These are phyloP conservation scores for Monosporozyma solicola DNA, from an alignment of 805 yeast genomes.

Conservation along the genomic window DNA sequence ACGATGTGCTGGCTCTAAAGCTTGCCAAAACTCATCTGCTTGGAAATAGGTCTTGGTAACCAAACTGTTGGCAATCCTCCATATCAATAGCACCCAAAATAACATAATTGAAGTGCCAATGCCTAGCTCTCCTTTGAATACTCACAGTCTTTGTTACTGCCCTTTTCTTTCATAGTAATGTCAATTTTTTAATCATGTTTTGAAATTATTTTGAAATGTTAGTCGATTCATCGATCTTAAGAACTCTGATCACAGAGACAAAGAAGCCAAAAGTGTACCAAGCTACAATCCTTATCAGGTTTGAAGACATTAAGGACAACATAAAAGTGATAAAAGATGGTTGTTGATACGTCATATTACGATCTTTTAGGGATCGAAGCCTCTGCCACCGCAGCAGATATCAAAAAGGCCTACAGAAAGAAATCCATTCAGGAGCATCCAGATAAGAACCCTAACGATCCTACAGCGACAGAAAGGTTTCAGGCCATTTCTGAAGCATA, in stretches of 20 bases:
- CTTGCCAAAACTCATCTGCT: slow-evolving; percentile 93
- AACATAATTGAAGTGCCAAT: neutral
- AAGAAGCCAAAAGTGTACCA: neutral
- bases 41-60: slow-evolving; percentile 73
- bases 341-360: slow-evolving; percentile 65
- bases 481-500: slow-evolving; percentile 59
- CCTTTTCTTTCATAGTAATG: neutral
- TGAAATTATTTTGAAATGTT: neutral
- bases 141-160: neutral
- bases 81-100: slow-evolving; percentile 25
- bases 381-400: slow-evolving; percentile 54
- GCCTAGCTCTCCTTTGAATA: neutral
- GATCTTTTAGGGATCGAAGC: slow-evolving; percentile 52
- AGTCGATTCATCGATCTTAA: neutral
- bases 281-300: neutral
- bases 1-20: slow-evolving; percentile 83
- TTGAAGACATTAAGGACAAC: neutral
- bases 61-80: slow-evolving; percentile 55
- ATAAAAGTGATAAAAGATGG: slow-evolving; percentile 38
- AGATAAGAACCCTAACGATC: slow-evolving; percentile 71
- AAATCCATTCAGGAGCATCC: slow-evolving; percentile 73
- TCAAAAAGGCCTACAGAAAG: slow-evolving; percentile 73
- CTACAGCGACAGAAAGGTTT: slow-evolving; percentile 64
- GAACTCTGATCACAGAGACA: neutral
- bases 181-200: neutral